Base-by-base conservation (phyloP, 2,329 filamentous ascomycete species). In the Talaromyces sp. region DNA sequence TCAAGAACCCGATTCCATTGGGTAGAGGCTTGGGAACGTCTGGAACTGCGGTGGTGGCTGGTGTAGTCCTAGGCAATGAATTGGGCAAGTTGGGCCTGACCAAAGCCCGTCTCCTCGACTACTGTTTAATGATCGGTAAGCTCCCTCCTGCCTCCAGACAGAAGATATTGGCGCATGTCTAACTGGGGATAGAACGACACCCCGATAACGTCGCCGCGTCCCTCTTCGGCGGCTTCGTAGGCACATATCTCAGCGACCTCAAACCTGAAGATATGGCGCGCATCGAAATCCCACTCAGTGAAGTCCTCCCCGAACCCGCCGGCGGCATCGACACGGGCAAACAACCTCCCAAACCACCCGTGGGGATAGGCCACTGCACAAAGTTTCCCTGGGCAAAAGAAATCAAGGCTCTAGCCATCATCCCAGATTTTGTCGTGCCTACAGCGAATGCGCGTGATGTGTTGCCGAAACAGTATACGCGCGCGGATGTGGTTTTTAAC, bases 361-460 rank as follows among this genome's bases (percentile, higher is more conserved):
- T 88, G 68, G 91, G 92, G 71, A 98, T 99, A 70, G 95, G 93
- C 56, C 93, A 97, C 76, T 96, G 96, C 80, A 93, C 96, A 79
- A 93, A 93, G 77, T 98, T 97, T 77, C 87, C 87, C 46, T 98
- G 93, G 93, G 89, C 92, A 63, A 86, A 88, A 67, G 91, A 96
- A 76, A 96, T 99, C 82, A 98, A 97, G 82, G 93, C 93, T 66
- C 89, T 99, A 67, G 92, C 93, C 68, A 93, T 99, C 70, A 96
- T 99, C 65, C 95, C 95, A 8, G 86, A 96, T 70, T 99, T 98
- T 72, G 91, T 96, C 75, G 93, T 98, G 33, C 86, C 92, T n/a
- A 99, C 95, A 1, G 92, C 93, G 64, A 90, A 92, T 72, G 93
- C 95, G 5, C 87, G 95, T 71, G 87, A 88, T 63, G 93, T 96